A percentile compares a stretch with the other conserved stretches of the same genome.
These are phyloP conservation scores for Claviceps cyperi DNA, from an alignment of 2,329 filamentous ascomycete genomes.

Conservation along the genomic window DNA sequence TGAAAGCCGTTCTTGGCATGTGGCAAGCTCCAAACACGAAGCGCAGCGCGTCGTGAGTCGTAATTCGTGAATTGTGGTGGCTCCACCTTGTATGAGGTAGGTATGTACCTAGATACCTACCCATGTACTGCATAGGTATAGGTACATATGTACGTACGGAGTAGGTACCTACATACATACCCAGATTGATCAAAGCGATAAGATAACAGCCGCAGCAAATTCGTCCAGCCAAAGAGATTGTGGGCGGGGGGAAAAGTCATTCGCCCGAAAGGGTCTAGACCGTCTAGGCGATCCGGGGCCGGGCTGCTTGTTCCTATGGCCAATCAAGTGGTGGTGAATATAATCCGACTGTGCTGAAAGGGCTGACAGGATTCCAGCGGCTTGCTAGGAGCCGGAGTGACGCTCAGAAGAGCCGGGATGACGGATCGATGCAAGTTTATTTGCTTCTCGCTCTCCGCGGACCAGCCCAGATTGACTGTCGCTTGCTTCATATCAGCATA, in stretches of 20 bases:
- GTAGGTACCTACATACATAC: no score
- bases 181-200: conserved; percentile 7
- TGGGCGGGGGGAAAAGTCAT: neutral
- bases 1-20: no score
- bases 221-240: conserved; percentile 6
- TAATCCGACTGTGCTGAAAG: conserved; percentile 6
- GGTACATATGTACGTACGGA: no score
- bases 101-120: no score
- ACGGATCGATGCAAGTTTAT: neutral
- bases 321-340: conserved; percentile 9
- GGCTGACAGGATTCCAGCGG: neutral
- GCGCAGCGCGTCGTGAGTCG: neutral
- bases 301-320: conserved; percentile 7
- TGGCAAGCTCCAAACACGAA: no score
- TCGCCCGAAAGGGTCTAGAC: conserved; percentile 8
- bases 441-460: conserved; percentile 1
- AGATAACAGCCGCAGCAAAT: conserved; percentile 3
- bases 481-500: no score
- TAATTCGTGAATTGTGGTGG: neutral
- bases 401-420: conserved; percentile 5
- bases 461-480: neutral
- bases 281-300: conserved; percentile 11
- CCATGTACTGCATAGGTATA: no score
- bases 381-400: neutral
- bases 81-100: neutral